These are phyloP conservation scores for Fusarium pseudograminearum DNA, from an alignment of 2,329 filamentous ascomycete genomes.

Conservation along the genomic window DNA sequence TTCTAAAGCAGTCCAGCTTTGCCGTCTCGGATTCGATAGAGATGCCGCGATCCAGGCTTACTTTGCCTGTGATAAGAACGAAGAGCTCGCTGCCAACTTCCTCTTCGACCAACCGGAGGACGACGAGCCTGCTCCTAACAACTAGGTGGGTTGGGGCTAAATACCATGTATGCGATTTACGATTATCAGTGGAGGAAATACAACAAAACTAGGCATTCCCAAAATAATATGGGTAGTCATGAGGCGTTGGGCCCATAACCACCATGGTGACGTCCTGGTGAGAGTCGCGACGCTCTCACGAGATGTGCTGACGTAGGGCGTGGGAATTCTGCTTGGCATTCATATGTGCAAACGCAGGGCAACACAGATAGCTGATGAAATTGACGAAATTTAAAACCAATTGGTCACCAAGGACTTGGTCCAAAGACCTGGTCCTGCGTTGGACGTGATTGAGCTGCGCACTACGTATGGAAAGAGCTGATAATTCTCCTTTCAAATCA, in stretches of 20 bases:
- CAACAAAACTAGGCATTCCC: constrained; percentile 40
- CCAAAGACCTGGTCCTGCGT: too few relatives aligned
- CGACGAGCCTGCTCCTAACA: constrained; percentile 68
- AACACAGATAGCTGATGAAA: constrained; percentile 44
- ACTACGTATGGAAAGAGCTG: not conserved
- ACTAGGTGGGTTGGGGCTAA: constrained; percentile 40
- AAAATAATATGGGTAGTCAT: constrained; percentile 43
- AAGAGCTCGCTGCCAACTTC: constrained; percentile 97
- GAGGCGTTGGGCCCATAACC: constrained; percentile 38
- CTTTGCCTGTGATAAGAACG: constrained; percentile 99
- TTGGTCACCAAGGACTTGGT: not conserved
- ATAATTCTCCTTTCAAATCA: not conserved
- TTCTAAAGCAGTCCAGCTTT: constrained; percentile 70
- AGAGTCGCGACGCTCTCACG: constrained; percentile 31
- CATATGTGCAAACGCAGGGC: constrained; percentile 34
- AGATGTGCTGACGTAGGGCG: constrained; percentile 34
- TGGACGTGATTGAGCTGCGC: too few relatives aligned
- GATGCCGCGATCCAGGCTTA: constrained; percentile 97
- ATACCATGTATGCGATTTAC: constrained; percentile 46
- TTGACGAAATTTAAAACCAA: constrained; percentile 40
- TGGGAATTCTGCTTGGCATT: constrained; percentile 34
- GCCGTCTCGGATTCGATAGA: constrained; percentile 90
- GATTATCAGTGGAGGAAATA: constrained; percentile 47
- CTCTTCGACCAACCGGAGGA: constrained; percentile 97
- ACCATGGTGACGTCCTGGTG: constrained; percentile 34